A percentile compares a stretch with the other conserved stretches of the same genome.
Evolutionary conservation across 2,329 filamentous ascomycete species (phyloP).

Genomic region (Colletotrichum sp.): DNA sequence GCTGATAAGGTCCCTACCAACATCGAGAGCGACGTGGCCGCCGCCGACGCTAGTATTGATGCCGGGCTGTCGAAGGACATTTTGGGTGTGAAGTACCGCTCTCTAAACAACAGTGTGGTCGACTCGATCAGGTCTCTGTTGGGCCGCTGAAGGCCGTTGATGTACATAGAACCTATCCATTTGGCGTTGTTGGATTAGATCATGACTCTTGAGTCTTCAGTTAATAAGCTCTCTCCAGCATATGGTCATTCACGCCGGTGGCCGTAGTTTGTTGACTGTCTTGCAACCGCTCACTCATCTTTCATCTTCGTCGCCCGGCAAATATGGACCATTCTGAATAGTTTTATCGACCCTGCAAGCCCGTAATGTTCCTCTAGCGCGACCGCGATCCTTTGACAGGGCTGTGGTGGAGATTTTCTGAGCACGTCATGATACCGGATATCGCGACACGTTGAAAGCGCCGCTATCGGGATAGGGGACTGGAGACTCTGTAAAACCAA

Average conservation of each 20-base stretch:
- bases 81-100: background rate
- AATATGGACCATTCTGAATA: rapidly evolving
- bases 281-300: background rate
- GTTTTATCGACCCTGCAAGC: background rate
- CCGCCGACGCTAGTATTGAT: background rate
- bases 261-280: background rate
- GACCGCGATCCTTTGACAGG: background rate
- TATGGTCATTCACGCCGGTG: too few species aligned
- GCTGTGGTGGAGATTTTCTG: background rate
- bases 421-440: slow-evolving; percentile 9
- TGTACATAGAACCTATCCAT: background rate
- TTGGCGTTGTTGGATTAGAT: background rate
- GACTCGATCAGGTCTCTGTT: background rate
- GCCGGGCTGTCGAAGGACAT: background rate
- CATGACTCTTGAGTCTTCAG: background rate
- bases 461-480: background rate
- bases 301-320: background rate
- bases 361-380: background rate
- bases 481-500: background rate
- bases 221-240: background rate
- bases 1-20: background rate
- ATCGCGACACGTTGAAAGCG: background rate
- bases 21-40: background rate
- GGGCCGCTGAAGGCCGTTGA: background rate
- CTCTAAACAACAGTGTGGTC: background rate